A percentile compares a stretch with the other conserved stretches of the same genome.
These are phyloP conservation scores for Fomitopsis serialis DNA, from an alignment of 768 basidiomycete genomes.

Conservation along the genomic window DNA sequence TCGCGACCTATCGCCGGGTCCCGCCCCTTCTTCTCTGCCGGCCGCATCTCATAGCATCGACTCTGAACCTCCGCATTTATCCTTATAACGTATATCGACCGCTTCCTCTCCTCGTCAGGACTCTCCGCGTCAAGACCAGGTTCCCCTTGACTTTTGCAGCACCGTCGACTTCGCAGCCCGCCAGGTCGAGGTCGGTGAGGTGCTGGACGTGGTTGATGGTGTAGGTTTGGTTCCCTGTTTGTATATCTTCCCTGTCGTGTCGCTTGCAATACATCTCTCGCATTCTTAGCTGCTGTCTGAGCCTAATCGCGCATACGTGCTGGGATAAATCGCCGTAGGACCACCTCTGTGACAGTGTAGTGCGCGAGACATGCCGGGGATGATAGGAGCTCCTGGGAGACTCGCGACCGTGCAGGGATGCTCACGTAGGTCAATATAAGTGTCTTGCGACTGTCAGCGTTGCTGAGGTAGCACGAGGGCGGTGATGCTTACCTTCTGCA, in stretches of 20 bases:
- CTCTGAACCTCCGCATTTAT: neutral
- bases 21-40: neutral
- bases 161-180: no score
- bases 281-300: neutral
- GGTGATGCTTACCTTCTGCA: slow-evolving; percentile 73
- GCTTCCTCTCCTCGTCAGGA: no score
- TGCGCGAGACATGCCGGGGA: slow-evolving; percentile 72
- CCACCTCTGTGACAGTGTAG: slow-evolving; percentile 82
- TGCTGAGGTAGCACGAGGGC: neutral
- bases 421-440: slow-evolving; percentile 88
- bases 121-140: no score
- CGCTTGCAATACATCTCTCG: neutral
- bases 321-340: slow-evolving; percentile 80
- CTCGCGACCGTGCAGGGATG: slow-evolving; percentile 70
- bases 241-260: neutral
- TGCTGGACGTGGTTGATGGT: neutral
- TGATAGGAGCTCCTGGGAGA: slow-evolving; percentile 44
- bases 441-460: slow-evolving; percentile 50
- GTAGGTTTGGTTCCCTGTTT: neutral
- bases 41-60: neutral
- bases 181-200: neutral
- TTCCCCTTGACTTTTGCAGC: no score
- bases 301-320: slow-evolving; percentile 83
- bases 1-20: neutral
- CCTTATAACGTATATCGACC: no score